These are phyloP conservation scores for Craterostigma plantagineum DNA, from an alignment of 257 asterid species.

Conservation along the genomic window DNA sequence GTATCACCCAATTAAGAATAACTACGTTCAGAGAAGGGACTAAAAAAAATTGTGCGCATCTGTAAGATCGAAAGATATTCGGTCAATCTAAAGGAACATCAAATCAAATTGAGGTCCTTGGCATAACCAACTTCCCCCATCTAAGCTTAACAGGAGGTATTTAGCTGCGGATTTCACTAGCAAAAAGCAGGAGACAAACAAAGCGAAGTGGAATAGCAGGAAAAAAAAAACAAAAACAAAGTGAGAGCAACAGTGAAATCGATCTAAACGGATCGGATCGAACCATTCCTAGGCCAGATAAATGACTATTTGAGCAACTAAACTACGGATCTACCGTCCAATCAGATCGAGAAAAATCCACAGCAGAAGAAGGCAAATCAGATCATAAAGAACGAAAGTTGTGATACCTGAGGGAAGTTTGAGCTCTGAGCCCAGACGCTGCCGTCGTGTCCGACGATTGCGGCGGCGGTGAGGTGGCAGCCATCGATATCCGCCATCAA, in stretches of 20 bases:
- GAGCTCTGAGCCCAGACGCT: constrained; percentile 23
- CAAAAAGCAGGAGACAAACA: too few species aligned
- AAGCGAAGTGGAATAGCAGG: too few species aligned
- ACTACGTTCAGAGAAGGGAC: neutral
- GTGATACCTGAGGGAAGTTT: constrained; percentile 19
- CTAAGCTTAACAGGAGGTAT: too few species aligned
- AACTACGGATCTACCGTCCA: too few species aligned
- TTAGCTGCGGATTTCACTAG: too few species aligned
- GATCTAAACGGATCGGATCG: constrained; percentile 1
- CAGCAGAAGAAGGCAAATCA: too few species aligned
- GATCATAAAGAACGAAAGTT: neutral
- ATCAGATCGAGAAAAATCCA: too few species aligned
- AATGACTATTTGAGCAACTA: neutral
- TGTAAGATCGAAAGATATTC: too few species aligned
- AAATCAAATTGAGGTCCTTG: neutral
- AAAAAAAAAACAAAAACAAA: neutral
- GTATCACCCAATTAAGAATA: neutral
- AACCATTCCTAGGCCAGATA: neutral
- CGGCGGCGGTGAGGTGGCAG: constrained; percentile 21
- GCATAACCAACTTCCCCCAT: too few species aligned
- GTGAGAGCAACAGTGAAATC: neutral
- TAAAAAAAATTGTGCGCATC: too few species aligned
- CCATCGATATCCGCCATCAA: constrained; percentile 25
- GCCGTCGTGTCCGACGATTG: constrained; percentile 27
- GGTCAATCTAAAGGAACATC: neutral